Conservation (phyloP, 192 early-diverging fungal species). For the Umbelopsis vinacea region DNA sequence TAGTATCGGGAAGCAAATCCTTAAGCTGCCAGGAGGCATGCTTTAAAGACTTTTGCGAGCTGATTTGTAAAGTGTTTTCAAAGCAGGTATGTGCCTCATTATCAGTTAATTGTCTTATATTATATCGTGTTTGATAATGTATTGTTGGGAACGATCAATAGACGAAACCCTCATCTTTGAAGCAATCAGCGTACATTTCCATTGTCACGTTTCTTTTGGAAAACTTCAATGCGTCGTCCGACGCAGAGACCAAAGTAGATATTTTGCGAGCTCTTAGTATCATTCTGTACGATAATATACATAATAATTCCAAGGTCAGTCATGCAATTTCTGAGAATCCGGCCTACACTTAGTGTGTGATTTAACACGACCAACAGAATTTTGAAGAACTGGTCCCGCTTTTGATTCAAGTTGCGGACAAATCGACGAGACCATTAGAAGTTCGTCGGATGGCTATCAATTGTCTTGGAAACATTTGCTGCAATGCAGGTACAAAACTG, state of each 20-base stretch:
- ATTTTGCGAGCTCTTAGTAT: conserved; percentile 56
- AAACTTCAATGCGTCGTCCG: conserved; percentile 15
- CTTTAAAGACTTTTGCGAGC: conserved; percentile 32
- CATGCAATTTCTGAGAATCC: not conserved
- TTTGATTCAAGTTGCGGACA: conserved; percentile 30
- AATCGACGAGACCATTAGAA: conserved; percentile 37
- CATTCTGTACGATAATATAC: conserved; percentile 53
- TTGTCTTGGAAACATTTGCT: conserved; percentile 68
- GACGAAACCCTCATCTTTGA: not conserved
- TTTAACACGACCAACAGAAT: not conserved
- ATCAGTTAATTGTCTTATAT: not conserved
- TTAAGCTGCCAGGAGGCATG: conserved; percentile 15
- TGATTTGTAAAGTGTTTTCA: conserved; percentile 37
- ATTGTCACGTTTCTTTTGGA: conserved; percentile 30
- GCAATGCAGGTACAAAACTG: conserved; percentile 59
- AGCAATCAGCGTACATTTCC: not conserved
- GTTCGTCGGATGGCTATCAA: conserved; percentile 67
- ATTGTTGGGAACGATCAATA: not conserved
- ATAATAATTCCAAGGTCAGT: conserved; percentile 43
- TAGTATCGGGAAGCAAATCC: conserved; percentile 29
- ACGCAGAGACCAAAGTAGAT: conserved; percentile 43
- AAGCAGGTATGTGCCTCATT: conserved; percentile 30
- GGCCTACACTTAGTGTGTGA: not conserved
- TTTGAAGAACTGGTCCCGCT: conserved; percentile 9
- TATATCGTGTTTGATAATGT: not conserved